These are phyloP conservation scores for Colletotrichum eleusines DNA, from an alignment of 2,329 filamentous ascomycete genomes.

Conservation along the genomic window DNA sequence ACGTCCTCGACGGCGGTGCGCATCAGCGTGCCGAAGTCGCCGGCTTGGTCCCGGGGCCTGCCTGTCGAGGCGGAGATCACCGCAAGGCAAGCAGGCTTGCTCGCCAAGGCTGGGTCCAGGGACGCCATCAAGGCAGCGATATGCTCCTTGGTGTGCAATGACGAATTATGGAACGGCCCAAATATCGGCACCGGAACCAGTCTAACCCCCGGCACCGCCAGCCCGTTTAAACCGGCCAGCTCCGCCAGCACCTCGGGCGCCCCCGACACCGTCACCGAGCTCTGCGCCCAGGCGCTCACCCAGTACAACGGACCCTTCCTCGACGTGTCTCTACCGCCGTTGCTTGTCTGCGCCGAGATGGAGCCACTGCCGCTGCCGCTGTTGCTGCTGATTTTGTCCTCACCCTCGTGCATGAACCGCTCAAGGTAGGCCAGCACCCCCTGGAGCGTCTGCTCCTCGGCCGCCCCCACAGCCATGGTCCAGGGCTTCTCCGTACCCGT, in stretches of 20 bases:
- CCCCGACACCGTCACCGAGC: slow-evolving; percentile 21
- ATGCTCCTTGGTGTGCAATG: not conserved
- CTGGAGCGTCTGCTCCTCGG: not conserved
- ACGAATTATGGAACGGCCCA: slow-evolving; percentile 25
- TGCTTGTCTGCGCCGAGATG: not conserved
- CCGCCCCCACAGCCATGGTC: not conserved
- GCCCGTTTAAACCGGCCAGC: slow-evolving; percentile 7
- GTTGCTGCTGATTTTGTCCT: not conserved
- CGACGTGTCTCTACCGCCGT: not conserved
- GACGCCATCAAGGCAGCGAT: not conserved
- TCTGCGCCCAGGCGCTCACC: slow-evolving; percentile 19
- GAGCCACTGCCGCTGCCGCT: too few relatives aligned
- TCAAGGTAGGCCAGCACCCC: not conserved
- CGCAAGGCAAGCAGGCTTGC: not conserved
- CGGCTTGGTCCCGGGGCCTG: not conserved
- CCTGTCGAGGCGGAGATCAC: not conserved
- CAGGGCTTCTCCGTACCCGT: not conserved
- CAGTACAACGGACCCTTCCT: not conserved
- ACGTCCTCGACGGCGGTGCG: slow-evolving; percentile 15
- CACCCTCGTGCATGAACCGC: not conserved
- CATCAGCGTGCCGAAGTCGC: slow-evolving; percentile 12
- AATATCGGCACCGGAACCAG: slow-evolving; percentile 20
- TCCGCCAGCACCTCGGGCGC: slow-evolving; percentile 11
- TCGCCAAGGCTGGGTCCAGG: not conserved
- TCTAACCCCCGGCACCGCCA: slow-evolving; percentile 14